phyloP scores from a whole-genome alignment of 2,329 filamentous ascomycete genomes.

The Sclerotinia borealis region DNA sequence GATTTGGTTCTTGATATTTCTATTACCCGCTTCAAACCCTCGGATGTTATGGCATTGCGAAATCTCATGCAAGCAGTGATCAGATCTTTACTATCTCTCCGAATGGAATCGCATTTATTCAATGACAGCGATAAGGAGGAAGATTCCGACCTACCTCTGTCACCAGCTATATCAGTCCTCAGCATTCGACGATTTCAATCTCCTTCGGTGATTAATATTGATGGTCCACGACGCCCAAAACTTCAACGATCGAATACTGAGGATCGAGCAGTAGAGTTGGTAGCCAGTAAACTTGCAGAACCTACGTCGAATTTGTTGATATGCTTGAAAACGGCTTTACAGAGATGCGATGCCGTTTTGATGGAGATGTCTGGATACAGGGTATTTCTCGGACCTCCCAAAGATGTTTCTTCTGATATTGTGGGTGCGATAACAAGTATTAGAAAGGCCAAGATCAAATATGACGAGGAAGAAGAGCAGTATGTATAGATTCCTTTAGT shows the following conservation, averaged over 20 bases:
- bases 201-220: conserved; percentile 33
- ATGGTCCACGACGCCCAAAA: conserved; percentile 22
- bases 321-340: conserved; percentile 41
- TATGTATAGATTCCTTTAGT: background rate
- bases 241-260: conserved; percentile 28
- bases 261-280: conserved; percentile 29
- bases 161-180: background rate
- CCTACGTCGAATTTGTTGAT: conserved; percentile 43
- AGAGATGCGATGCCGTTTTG: conserved; percentile 45
- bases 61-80: conserved; percentile 52
- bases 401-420: conserved; percentile 39
- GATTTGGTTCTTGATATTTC: conserved; percentile 53
- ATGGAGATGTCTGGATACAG: conserved; percentile 49
- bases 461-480: conserved; percentile 41
- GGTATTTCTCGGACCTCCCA: conserved; percentile 40
- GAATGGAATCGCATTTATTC: conserved; percentile 44
- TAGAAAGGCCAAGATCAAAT: conserved; percentile 39
- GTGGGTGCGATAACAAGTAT: conserved; percentile 37
- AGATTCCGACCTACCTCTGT: conserved; percentile 2
- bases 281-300: conserved; percentile 36
- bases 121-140: conserved; percentile 25
- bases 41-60: conserved; percentile 44
- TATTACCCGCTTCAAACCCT: conserved; percentile 45
- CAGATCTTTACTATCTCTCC: conserved; percentile 46
- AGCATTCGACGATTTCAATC: conserved; percentile 8